phyloP scores from a whole-genome alignment of 345 rosid genomes.

The Aquilaria sinensis region DNA sequence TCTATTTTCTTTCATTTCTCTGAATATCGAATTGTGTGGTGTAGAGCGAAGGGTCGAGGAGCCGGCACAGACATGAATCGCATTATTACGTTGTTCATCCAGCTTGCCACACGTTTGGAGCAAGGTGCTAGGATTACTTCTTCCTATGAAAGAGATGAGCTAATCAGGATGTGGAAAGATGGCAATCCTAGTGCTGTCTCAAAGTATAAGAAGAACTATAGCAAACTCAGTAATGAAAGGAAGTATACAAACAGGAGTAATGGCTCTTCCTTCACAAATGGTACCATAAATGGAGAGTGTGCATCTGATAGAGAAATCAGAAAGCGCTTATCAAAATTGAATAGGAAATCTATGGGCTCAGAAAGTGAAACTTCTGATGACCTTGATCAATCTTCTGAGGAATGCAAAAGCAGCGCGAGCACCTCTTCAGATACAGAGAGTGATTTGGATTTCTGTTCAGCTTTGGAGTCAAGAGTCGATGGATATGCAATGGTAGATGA shows the following conservation, averaged over 20 bases:
- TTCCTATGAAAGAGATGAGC: conserved; percentile 68
- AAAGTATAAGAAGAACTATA: conserved; percentile 59
- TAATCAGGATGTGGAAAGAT: conserved; percentile 81
- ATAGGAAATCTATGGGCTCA: conserved; percentile 73
- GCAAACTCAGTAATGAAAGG: conserved; percentile 49
- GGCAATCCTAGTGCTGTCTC: conserved; percentile 44
- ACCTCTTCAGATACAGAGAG: conserved; percentile 87
- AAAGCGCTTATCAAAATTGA: conserved; percentile 76
- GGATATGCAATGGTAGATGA: conserved; percentile 56
- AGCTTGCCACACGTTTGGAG: conserved; percentile 88
- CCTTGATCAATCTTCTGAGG: conserved; percentile 52
- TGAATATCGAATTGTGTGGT: conserved; percentile 15
- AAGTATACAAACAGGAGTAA: conserved; percentile 66
- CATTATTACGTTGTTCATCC: conserved; percentile 65
- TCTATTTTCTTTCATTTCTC: conserved; percentile 10
- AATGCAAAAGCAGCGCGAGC: conserved; percentile 58
- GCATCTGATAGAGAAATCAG: conserved; percentile 91
- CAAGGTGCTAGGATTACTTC: conserved; percentile 65
- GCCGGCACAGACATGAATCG: conserved; percentile 71
- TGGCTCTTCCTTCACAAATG: conserved; percentile 41
- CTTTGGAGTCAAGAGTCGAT: conserved; percentile 51
- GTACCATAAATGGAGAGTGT: conserved; percentile 59
- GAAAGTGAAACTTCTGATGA: conserved; percentile 95
- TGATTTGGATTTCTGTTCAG: conserved; percentile 61
- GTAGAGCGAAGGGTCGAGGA: conserved; percentile 78